Base-by-base conservation (phyloP, 2,329 filamentous ascomycete genomes). In the Neoascochyta sp. region DNA sequence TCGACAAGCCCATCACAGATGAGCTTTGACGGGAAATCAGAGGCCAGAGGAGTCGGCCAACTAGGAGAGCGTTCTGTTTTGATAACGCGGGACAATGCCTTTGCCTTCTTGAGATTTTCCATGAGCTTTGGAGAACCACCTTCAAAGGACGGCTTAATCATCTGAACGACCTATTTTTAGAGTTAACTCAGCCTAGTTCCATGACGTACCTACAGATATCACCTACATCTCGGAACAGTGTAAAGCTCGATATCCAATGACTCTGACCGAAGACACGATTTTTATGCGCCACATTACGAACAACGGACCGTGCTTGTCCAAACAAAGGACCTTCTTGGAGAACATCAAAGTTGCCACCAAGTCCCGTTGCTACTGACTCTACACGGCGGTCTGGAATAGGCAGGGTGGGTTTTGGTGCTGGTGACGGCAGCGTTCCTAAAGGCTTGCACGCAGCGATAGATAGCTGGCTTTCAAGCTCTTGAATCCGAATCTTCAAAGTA, bases 181-280 rank as follows among this genome's bases (percentile, higher is more conserved):
- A n/a, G n/a, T n/a, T n/a, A n/a, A n/a, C n/a, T n/a, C n/a, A n/a
- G n/a, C n/a, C n/a, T n/a, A n/a, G n/a, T n/a, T n/a, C n/a, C n/a
- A n/a, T n/a, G n/a, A n/a, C n/a, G n/a, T n/a, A n/a, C n/a, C n/a
- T n/a, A n/a, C n/a, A n/a, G n/a, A n/a, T n/a, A n/a, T n/a, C n/a
- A n/a, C n/a, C n/a, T n/a, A n/a, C 49, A 26, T 70, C 68, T 10
- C 51, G 50, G 24, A 70, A 55, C 24, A 74, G 40, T 0, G 60
- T 44, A 8, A 73, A 51, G 2, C 63, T 64, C 36, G 71, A 74
- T n/a, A 76, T 65, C 69, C 73, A 78, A 44, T 78, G 73, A 16
- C 72, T 76, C 45, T 70, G 70, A 1, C 76, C 76, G 44, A 78
- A 75, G 1, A 78, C 48, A 0, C 75, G 66, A 0, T 69, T 71